Conservation (phyloP, 805 yeast genomes). For the Hanseniaspora hatyaiensis region DNA sequence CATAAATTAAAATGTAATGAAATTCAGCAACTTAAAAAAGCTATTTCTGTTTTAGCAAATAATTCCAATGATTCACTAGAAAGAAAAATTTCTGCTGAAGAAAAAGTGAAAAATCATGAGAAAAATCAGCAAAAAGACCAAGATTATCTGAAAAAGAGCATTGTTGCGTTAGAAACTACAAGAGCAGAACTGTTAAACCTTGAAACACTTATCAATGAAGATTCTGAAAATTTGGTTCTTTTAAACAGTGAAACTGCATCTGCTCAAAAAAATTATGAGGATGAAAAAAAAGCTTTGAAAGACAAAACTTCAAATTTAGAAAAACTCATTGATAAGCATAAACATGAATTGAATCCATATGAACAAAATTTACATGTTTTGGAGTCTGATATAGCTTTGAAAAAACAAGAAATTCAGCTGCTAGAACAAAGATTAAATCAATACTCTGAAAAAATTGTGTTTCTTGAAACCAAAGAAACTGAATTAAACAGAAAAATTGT, state of each 20-base stretch:
- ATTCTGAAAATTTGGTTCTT: slow-evolving; percentile 35
- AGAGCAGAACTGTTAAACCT: slow-evolving; percentile 31
- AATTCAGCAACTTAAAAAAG: slow-evolving; percentile 25
- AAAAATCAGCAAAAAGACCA: slow-evolving; percentile 46
- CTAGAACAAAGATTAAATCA: slow-evolving; percentile 35
- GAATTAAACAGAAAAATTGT: slow-evolving; percentile 36
- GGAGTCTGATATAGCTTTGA: slow-evolving; percentile 52
- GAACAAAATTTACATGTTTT: slow-evolving; percentile 51
- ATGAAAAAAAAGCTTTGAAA: slow-evolving; percentile 53
- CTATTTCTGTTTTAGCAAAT: slow-evolving; percentile 24
- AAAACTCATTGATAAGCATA: slow-evolving; percentile 49
- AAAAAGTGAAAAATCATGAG: slow-evolving; percentile 55
- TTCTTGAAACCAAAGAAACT: slow-evolving; percentile 33
- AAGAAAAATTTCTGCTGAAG: slow-evolving; percentile 53
- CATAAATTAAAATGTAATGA: too few relatives aligned
- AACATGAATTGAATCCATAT: slow-evolving; percentile 73
- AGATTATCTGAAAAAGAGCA: slow-evolving; percentile 38
- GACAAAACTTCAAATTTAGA: slow-evolving; percentile 63
- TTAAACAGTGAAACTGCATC: slow-evolving; percentile 35
- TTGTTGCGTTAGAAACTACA: slow-evolving; percentile 32
- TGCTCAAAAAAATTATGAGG: slow-evolving; percentile 50
- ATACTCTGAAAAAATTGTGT: slow-evolving; percentile 34
- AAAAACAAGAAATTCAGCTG: slow-evolving; percentile 53
- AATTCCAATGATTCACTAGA: slow-evolving; percentile 22
- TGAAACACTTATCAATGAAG: slow-evolving; percentile 34